phyloP scores from a whole-genome alignment of 2,329 filamentous ascomycete species.

The Neocucurbitaria cava region DNA sequence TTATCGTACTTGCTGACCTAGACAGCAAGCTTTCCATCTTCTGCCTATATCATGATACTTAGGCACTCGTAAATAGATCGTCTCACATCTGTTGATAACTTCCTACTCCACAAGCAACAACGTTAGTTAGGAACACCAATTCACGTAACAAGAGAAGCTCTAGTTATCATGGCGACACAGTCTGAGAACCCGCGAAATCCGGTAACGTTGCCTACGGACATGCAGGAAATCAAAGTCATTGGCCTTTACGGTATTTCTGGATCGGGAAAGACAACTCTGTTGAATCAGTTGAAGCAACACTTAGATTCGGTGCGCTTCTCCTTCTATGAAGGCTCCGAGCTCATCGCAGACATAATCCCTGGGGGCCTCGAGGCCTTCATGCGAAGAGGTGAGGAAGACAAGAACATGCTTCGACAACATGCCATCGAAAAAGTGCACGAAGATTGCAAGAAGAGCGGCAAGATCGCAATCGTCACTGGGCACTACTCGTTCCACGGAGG shows the following conservation, averaged over 20 bases:
- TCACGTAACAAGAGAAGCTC: no score
- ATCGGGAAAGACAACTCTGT: constrained; percentile 59
- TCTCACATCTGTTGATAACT: no score
- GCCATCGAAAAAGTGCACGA: not conserved
- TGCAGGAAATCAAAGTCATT: constrained; percentile 45
- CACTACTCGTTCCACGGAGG: constrained; percentile 63
- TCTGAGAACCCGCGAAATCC: no score
- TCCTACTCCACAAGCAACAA: no score
- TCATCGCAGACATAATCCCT: constrained; percentile 53
- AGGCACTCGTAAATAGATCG: no score
- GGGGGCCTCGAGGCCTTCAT: constrained; percentile 47
- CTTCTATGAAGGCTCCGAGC: constrained; percentile 62
- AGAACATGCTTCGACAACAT: not conserved
- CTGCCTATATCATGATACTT: no score
- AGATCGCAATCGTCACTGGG: constrained; percentile 52
- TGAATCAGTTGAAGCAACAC: constrained; percentile 50
- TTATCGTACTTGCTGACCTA: no score
- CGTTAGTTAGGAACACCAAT: no score
- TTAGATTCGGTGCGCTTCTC: constrained; percentile 47
- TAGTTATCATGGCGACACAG: no score
- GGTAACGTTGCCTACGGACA: constrained; percentile 21
- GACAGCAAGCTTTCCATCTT: no score
- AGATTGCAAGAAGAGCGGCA: not conserved
- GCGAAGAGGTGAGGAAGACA: not conserved
- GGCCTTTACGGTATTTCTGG: constrained; percentile 64